Conservation (phyloP, 2,329 filamentous ascomycete species). For the Fusarium annulatum region DNA sequence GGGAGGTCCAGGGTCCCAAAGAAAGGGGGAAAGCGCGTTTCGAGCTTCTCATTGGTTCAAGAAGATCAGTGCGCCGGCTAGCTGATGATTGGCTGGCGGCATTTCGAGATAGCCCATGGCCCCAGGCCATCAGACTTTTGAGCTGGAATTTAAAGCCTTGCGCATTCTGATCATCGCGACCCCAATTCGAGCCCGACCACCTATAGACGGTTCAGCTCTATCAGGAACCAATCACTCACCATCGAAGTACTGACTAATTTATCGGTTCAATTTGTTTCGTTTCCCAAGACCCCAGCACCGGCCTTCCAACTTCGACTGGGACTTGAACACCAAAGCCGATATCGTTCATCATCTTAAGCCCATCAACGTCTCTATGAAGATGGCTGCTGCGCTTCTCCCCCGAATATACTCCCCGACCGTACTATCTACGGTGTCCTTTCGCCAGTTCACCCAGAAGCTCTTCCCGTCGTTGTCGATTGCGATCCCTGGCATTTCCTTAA, state of each 20-base stretch:
- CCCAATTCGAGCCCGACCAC: constrained; percentile 26
- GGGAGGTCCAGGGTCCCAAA: constrained; percentile 51
- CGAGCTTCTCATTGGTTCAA: constrained; percentile 47
- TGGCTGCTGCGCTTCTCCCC: constrained; percentile 68
- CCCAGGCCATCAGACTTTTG: constrained; percentile 49
- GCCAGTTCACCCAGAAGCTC: constrained; percentile 59
- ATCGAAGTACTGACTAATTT: constrained; percentile 6
- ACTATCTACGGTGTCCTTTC: constrained; percentile 57
- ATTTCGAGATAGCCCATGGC: constrained; percentile 44
- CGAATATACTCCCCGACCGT: constrained; percentile 59
- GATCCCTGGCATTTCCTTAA: constrained; percentile 69
- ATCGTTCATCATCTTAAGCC: constrained; percentile 18
- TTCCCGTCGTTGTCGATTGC: constrained; percentile 67
- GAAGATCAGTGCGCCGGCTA: constrained; percentile 45
- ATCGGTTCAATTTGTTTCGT: background rate
- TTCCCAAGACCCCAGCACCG: background rate
- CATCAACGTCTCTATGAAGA: constrained; percentile 45
- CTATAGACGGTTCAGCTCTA: constrained; percentile 17
- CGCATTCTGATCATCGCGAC: constrained; percentile 39
- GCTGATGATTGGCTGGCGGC: constrained; percentile 48
- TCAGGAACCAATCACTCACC: background rate
- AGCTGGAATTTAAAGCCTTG: constrained; percentile 40
- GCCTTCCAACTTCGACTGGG: background rate
- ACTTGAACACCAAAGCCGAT: constrained; percentile 16
- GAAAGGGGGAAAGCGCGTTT: constrained; percentile 57